Evolutionary conservation across 768 basidiomycete genomes (phyloP), one percentile per base, ranked within the genome.

Genomic region (Sarcodon sp.): DNA sequence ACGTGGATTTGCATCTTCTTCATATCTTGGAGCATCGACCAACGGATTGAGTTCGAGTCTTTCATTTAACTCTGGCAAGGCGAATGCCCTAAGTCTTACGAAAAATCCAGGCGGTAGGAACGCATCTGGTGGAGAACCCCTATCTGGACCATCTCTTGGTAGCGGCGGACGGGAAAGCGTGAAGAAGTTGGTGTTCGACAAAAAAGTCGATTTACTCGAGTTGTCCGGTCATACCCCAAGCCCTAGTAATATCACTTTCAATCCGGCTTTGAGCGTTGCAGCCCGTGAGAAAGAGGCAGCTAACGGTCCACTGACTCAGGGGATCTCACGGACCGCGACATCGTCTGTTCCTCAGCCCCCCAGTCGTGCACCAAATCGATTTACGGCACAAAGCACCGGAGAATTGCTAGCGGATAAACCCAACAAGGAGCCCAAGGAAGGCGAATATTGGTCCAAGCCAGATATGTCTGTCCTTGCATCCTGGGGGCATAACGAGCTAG

Each of bases 361-460:
- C 10, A 31, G 35, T 2, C 54, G 51, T 34, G 63, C 63, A 10
- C 58, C 71, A 4, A 69, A 70, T 50, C 71, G 64, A 34, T 70
- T 69, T 51, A 60, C 62, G 6, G 67, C 66, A 33, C 66, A 69
- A n/a, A 56, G 57, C 38, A 61, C 61, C 43, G 50, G 57, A 34
- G 56, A 59, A 46, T 43, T 51, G 37, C 47, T 47, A 54, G 59
- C 51, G 3, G 35, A 58, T 32, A 59, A 59, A 33, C 55, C 68
- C 15, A 64, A 64, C 13, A 27, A 27, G 21, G 70, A 76, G 45
- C 72, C 78, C 12, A 75, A 80, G 51, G 80, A 91, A 52, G 96
- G 93, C 37, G 89, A 96, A 51, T 99, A 98, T 66, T 97, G 80
- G 75, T 79, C 85, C 49, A 81, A 81, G 53, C 96, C 96, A 10